Conservation (phyloP, 768 basidiomycete species). For the Termitomyces sp. region DNA sequence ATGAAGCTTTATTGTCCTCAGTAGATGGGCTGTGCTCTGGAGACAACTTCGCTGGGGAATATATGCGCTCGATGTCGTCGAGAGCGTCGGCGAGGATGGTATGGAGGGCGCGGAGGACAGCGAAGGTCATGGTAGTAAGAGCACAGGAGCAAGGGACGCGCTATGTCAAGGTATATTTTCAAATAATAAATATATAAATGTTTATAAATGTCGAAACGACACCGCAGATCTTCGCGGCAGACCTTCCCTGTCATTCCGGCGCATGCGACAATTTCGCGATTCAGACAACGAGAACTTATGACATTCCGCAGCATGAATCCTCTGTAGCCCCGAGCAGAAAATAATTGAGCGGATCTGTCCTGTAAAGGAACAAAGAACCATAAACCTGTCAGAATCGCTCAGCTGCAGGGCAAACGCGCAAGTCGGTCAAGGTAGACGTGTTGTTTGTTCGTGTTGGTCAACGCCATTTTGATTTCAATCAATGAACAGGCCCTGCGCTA, state of each 20-base stretch:
- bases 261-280: conserved; percentile 10
- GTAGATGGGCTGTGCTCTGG: conserved; percentile 5
- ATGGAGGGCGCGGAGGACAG: conserved; percentile 60
- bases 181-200: conserved; percentile 15
- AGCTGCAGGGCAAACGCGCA: conserved; percentile 2
- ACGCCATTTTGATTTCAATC: not conserved
- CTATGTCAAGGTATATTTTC: conserved; percentile 7
- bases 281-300: conserved; percentile 6
- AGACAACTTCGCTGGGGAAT: conserved; percentile 27
- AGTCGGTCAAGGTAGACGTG: conserved; percentile 8
- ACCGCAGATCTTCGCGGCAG: conserved; percentile 17
- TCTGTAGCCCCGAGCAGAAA: not conserved
- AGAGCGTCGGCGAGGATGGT: conserved; percentile 65
- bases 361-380: conserved; percentile 8
- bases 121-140: conserved; percentile 49
- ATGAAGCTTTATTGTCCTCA: conserved; percentile 11
- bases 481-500: conserved; percentile 13
- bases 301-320: not conserved
- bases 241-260: conserved; percentile 18
- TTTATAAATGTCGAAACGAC: conserved; percentile 7
- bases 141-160: not conserved
- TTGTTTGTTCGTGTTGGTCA: conserved; percentile 12
- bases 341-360: not conserved
- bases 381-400: conserved; percentile 15
- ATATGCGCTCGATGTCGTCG: conserved; percentile 64